Evolutionary conservation across 1,284 basidiomycete genomes (phyloP), one percentile per base, ranked within the genome.

Genomic region (Trametes polyzona): DNA sequence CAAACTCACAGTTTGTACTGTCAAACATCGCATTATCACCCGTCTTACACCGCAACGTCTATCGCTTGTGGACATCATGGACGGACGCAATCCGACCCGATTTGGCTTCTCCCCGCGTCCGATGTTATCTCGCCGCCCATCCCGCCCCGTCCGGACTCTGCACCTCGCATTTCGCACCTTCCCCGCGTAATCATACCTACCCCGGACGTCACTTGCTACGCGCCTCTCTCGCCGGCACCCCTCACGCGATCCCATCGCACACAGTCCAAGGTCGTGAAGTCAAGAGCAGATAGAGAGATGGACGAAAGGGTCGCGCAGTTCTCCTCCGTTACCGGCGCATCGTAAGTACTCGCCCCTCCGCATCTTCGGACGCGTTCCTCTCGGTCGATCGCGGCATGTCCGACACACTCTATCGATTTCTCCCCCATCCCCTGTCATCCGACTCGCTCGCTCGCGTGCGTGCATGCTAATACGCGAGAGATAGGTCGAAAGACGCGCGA

Each of bases 401-500:
- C n/a, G n/a, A n/a, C n/a, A n/a, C n/a, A n/a, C n/a, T n/a, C n/a
- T n/a, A n/a, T n/a, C n/a, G n/a, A n/a, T n/a, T n/a, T n/a, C n/a
- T n/a, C n/a, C n/a, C n/a, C 17, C 8, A 29, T 33, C 17, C 16
- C 12, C 32, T 46, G 29, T 24, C 26, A 3, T n/a, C 6, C 19
- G 5, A 8, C 16, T 6, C 37, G 6, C 21, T 5, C 14, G 11
- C 2, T n/a, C 17, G 17, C 21, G 37, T 12, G 8, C 39, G 51
- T 23, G 16, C 26, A 12, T n/a, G n/a, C n/a, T n/a, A n/a, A n/a
- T n/a, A n/a, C n/a, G 7, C 7, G 11, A 21, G 14, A 14, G 14
- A n/a, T 67, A 88, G 85, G 12, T 63, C 74, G 29, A 83, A 78
- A 65, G 90, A 93, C 53, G 92, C 92, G n/a, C 81, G 74, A 59